Percentiles rank a stretch among this genome's conserved stretches.
Conservation (phyloP, 306 rosid genomes). For the Potentilla sterilis region DNA sequence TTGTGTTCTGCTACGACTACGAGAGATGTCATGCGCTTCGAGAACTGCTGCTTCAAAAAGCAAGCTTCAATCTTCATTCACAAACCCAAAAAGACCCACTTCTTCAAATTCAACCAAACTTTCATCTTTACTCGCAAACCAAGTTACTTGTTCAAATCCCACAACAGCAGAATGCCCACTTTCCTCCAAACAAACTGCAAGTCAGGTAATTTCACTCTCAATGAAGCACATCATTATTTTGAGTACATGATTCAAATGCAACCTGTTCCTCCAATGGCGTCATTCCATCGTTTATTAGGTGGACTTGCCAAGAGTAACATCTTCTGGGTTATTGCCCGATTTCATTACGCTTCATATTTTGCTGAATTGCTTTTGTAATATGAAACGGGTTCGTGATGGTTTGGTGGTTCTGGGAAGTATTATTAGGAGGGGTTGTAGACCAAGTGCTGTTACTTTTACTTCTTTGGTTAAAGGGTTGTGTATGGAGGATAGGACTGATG, state of each 20-base stretch:
- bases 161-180: neutral
- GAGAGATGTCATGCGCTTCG: neutral
- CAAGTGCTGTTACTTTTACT: constrained; percentile 31
- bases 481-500: constrained; percentile 34
- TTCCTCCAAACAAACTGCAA: constrained; percentile 32
- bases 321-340: constrained; percentile 24
- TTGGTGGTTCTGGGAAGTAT: constrained; percentile 33
- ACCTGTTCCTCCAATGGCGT: constrained; percentile 34
- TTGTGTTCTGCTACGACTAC: neutral
- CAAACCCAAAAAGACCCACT: constrained; percentile 6
- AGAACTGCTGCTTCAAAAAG: constrained; percentile 13
- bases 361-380: constrained; percentile 39
- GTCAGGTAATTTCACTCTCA: constrained; percentile 17
- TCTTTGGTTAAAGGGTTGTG: constrained; percentile 45
- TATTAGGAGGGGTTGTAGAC: constrained; percentile 35
- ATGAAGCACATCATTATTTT: constrained; percentile 30
- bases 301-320: constrained; percentile 33
- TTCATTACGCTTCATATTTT: constrained; percentile 31
- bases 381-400: constrained; percentile 31
- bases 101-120: constrained; percentile 11
- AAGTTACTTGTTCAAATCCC: constrained; percentile 13
- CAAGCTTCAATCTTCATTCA: constrained; percentile 26
- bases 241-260: constrained; percentile 34
- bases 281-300: constrained; percentile 38
- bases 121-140: constrained; percentile 7